Percentiles rank a stretch among this genome's conserved stretches.
These are phyloP conservation scores for Xylariaceae sp. DNA, from an alignment of 2,329 filamentous ascomycete genomes.

Conservation along the genomic window DNA sequence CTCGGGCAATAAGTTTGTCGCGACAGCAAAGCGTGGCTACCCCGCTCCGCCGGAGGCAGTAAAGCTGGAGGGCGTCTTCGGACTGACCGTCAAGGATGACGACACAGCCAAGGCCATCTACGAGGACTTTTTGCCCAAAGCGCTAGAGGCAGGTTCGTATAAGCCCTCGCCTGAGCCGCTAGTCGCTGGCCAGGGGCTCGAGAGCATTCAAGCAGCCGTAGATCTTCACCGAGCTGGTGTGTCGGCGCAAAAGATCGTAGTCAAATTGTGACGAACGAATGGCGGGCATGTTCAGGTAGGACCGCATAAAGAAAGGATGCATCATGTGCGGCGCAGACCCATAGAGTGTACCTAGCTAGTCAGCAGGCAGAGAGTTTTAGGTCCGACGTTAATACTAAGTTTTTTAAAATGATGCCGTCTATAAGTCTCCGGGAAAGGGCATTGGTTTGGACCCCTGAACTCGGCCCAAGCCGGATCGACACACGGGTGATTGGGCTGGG, in stretches of 20 bases:
- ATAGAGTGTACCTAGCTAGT: too few species aligned
- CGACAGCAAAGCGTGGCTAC: conserved; percentile 37
- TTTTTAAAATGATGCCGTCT: too few species aligned
- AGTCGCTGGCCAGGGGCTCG: conserved; percentile 50
- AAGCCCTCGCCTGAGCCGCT: conserved; percentile 47
- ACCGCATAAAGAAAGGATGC: too few species aligned
- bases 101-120: conserved; percentile 44
- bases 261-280: conserved; percentile 33
- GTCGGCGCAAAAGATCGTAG: conserved; percentile 52
- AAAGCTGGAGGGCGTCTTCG: conserved; percentile 29
- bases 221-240: conserved; percentile 48
- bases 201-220: conserved; percentile 49
- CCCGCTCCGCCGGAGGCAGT: conserved; percentile 40
- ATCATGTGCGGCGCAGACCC: too few species aligned
- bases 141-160: conserved; percentile 46
- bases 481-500: too few species aligned
- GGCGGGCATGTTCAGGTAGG: too few species aligned
- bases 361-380: too few species aligned
- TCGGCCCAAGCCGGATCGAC: too few species aligned
- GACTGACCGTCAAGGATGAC: conserved; percentile 37
- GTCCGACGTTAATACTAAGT: too few species aligned
- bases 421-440: too few species aligned
- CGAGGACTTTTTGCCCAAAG: conserved; percentile 48
- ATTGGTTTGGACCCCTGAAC: too few species aligned
- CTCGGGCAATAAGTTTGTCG: conserved; percentile 36